Conservation (phyloP, 1,284 basidiomycete species). For the Phlebopus sp. region DNA sequence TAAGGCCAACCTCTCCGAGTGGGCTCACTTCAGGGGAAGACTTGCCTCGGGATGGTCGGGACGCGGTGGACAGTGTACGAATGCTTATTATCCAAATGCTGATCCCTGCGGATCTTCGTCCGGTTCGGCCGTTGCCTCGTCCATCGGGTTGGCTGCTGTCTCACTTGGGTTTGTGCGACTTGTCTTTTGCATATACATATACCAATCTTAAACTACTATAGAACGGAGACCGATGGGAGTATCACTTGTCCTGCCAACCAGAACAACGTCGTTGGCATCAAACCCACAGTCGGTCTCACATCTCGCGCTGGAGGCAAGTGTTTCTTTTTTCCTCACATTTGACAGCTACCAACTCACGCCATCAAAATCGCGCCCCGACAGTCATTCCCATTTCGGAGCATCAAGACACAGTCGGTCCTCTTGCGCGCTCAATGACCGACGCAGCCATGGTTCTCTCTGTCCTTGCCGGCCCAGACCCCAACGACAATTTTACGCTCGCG, state of each 20-base stretch:
- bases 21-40: conserved; percentile 55
- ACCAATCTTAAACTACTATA: neutral
- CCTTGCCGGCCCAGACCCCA: conserved; percentile 58
- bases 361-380: conserved; percentile 17
- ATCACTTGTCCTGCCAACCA: conserved; percentile 52
- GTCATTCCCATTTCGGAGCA: conserved; percentile 61
- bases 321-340: neutral
- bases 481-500: conserved; percentile 59
- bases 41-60: conserved; percentile 64
- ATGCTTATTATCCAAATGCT: conserved; percentile 57
- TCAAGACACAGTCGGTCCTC: conserved; percentile 65
- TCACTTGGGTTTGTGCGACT: conserved; percentile 43
- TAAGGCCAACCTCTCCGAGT: conserved; percentile 67
- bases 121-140: conserved; percentile 58
- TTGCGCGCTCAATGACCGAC: conserved; percentile 57
- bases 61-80: conserved; percentile 60
- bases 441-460: conserved; percentile 56
- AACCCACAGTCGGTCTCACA: no score
- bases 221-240: conserved; percentile 63
- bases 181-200: neutral
- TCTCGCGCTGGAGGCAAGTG: conserved; percentile 48
- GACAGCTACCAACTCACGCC: neutral
- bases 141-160: conserved; percentile 60
- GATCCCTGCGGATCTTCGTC: conserved; percentile 67
- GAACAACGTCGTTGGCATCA: conserved; percentile 44